phyloP scores from a whole-genome alignment of 148 eudicot genomes.

The Nepenthes mirabilis region DNA sequence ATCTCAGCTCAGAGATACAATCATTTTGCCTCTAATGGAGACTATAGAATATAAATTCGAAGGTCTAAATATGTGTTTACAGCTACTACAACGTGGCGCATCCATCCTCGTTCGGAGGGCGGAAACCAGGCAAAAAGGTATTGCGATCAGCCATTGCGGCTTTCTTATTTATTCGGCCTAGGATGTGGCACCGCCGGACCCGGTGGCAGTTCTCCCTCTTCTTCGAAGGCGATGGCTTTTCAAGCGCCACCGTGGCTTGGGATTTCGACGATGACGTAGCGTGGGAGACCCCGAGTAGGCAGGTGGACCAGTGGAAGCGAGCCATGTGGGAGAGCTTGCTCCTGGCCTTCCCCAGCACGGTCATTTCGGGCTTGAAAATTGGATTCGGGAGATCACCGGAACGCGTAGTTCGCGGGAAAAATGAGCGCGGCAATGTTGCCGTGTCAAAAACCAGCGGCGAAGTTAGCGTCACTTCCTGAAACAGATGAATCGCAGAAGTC shows the following conservation, averaged over 20 bases:
- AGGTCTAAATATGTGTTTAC: too few relatives aligned
- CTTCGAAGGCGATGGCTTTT: neutral
- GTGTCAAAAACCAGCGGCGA: conserved; percentile 9
- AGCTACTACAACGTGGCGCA: too few relatives aligned
- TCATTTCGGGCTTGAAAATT: conserved; percentile 26
- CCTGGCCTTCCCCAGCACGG: conserved; percentile 83
- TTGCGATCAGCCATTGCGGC: conserved; percentile 82
- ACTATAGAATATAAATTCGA: too few relatives aligned
- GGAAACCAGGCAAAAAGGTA: too few relatives aligned
- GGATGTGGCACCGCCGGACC: conserved; percentile 71
- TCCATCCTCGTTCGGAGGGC: too few relatives aligned
- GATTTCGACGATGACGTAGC: conserved; percentile 9
- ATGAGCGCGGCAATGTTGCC: conserved; percentile 44
- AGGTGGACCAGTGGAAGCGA: conserved; percentile 89
- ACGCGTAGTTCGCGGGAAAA: conserved; percentile 70
- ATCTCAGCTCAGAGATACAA: too few relatives aligned
- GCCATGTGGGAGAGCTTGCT: conserved; percentile 90
- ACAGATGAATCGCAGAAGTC: conserved; percentile 74
- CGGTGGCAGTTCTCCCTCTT: conserved; percentile 12
- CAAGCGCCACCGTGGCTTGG: conserved; percentile 13
- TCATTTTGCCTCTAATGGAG: too few relatives aligned
- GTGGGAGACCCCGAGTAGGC: conserved; percentile 48
- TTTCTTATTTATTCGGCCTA: conserved; percentile 56
- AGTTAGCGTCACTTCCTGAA: conserved; percentile 33
- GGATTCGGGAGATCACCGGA: conserved; percentile 51